Conservation (phyloP, 2,329 filamentous ascomycete genomes). For the Madurella mycetomatis region DNA sequence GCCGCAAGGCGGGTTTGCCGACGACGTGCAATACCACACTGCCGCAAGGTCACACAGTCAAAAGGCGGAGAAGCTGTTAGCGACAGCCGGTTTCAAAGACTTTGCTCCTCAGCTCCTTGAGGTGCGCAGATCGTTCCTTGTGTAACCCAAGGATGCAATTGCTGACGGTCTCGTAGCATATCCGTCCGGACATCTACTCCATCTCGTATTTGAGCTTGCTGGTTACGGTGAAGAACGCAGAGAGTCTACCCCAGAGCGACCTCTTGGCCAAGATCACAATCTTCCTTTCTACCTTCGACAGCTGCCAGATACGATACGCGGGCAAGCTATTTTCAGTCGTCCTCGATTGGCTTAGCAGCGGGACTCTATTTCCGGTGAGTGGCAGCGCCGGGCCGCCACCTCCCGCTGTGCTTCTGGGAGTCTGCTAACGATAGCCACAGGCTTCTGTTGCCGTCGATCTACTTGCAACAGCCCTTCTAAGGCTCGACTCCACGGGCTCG, state of each 20-base stretch:
- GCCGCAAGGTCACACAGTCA: slow-evolving; percentile 36
- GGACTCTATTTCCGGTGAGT: slow-evolving; percentile 41
- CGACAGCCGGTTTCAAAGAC: slow-evolving; percentile 28
- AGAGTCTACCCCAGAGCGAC: slow-evolving; percentile 30
- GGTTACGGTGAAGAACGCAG: slow-evolving; percentile 31
- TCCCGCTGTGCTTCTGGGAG: background rate
- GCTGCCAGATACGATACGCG: slow-evolving; percentile 49
- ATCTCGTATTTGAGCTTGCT: slow-evolving; percentile 50
- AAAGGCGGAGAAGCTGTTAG: slow-evolving; percentile 36
- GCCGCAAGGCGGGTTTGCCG: slow-evolving; percentile 25
- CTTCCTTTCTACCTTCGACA: slow-evolving; percentile 48
- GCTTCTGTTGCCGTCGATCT: slow-evolving; percentile 43
- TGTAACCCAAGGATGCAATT: background rate
- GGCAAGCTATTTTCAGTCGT: slow-evolving; percentile 41
- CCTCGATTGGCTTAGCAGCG: slow-evolving; percentile 38
- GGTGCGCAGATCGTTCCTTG: slow-evolving; percentile 29
- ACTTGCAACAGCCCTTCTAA: slow-evolving; percentile 52
- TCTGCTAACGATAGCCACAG: slow-evolving; percentile 31
- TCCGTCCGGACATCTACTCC: slow-evolving; percentile 47
- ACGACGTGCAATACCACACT: slow-evolving; percentile 38
- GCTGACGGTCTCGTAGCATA: slow-evolving; percentile 33
- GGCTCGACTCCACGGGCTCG: slow-evolving; percentile 61
- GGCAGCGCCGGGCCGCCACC: background rate
- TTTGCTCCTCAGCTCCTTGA: slow-evolving; percentile 39
- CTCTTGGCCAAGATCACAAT: slow-evolving; percentile 39